Evolutionary conservation across 176 grass and related monocot species (phyloP), one percentile per base, ranked within the genome.

Genomic region (Neostapfia colusana): DNA sequence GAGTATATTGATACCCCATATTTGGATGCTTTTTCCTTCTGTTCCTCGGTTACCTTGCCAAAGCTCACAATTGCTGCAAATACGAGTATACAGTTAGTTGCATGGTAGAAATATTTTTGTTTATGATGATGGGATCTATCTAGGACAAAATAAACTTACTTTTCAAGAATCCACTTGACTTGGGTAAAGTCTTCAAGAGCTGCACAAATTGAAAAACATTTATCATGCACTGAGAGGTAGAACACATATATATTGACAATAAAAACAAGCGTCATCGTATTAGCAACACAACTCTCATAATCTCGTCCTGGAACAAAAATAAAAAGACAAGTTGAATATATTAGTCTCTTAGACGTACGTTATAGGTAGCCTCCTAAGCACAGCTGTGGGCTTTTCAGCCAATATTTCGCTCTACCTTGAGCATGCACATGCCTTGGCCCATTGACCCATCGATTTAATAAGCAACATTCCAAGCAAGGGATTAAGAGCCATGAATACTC

Each of bases 1-100:
- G 85, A 77, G 65, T 85, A 90, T 34, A 93, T 69, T 76, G 63
- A 67, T 43, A 97, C 57, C 27, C 85, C 87, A 77, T 71, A 86
- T 72, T 86, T 88, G 45, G 68, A 86, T 21, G 72, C 93, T 65
- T 77, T 83, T 82, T 93, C 87, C 82, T 72, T 97, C 79, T 97
- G 93, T 79, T 88, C 77, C 43, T 77, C 67, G 58, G 59, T 86
- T 12, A 90, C 87, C 2, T 88, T 90, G 49, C 90, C 90, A 57
- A 97, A 97, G 65, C 93, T 97, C 48, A 97, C 90, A 65, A 97
- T 93, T 15, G 78, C 93, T 97, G 78, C 21, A 69, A 59, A 69
- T 26, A 77, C 38, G 21, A 69, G 42, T 65, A 63, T 18, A 56
- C 24, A 60, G 73, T 76, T 36, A 70, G 26, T 60, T 75, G 58